These are phyloP conservation scores for Pestalotiopsis sp. DNA, from an alignment of 2,329 filamentous ascomycete genomes.

Conservation along the genomic window DNA sequence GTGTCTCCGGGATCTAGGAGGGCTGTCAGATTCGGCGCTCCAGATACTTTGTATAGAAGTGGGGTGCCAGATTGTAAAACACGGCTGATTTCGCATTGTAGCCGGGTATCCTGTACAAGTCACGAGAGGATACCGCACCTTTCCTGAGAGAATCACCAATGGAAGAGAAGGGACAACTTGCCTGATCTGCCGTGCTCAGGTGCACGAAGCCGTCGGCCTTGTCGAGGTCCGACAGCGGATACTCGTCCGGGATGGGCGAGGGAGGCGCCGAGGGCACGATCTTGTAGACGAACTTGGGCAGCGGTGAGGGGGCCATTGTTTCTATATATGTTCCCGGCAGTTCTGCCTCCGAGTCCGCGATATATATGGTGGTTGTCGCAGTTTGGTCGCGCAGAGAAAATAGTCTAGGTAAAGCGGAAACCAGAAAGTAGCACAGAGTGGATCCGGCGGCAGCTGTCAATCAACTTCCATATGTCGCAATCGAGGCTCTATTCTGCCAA, in stretches of 20 bases:
- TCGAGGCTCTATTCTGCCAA: not conserved
- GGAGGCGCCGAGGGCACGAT: conserved; percentile 57
- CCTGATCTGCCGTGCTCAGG: conserved; percentile 58
- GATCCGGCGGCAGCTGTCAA: not conserved
- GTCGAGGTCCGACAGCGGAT: conserved; percentile 62
- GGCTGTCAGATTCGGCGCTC: not conserved
- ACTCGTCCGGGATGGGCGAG: conserved; percentile 52
- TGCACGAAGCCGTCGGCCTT: conserved; percentile 63
- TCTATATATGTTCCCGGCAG: not conserved
- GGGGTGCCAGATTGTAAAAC: not conserved
- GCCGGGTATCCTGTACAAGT: too few relatives aligned
- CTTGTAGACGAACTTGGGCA: conserved; percentile 57
- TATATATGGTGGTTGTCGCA: too few relatives aligned
- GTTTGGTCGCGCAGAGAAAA: too few relatives aligned
- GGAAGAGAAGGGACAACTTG: conserved; percentile 22
- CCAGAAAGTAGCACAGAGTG: not conserved
- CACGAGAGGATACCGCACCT: too few relatives aligned
- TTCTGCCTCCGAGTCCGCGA: too few relatives aligned
- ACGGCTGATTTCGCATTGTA: too few relatives aligned
- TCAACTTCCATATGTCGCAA: not conserved
- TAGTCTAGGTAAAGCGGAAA: not conserved
- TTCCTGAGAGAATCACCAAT: not conserved
- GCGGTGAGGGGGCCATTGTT: conserved; percentile 28
- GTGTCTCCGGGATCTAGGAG: conserved; percentile 29
- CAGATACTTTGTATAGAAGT: not conserved